Base-by-base conservation (phyloP, 2,329 filamentous ascomycete species). In the Colletotrichum sp. region DNA sequence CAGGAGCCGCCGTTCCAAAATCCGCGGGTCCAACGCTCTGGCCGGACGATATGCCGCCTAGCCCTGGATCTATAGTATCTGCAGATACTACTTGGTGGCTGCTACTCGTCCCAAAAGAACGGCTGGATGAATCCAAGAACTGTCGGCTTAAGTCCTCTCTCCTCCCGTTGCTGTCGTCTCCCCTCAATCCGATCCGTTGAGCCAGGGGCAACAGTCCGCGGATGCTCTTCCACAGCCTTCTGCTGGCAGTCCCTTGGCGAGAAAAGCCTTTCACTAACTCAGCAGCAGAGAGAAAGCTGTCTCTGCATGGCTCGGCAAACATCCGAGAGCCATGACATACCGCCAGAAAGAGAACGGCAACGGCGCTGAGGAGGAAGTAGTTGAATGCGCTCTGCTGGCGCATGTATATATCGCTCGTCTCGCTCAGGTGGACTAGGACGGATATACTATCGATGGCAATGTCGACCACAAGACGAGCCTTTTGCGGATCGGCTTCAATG, bases 291-390 rank as follows among this genome's bases (percentile, higher is more conserved):
- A 80, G 77, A 36, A 85, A 85, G 7, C 78, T 82, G 34, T 82
- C 80, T 7, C 82, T 79, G 68, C 83, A 85, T 0, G 80, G 79
- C 13, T 83, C 84, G 6, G 85, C 84, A 70, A 88, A 89, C 1
- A 80, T 81, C 2, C 81, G 80, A 0, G 87, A 86, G 1, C 85
- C 86, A 77, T 89, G 86, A 8, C 87, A 83, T 0, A 89, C 86
- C 1, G 87, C 88, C 0, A 88, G 81, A 52, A 87, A 85, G 1
- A 88, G 77, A 1, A 85, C 81, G 0, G 84, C 84, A 5, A 86
- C 78, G 0, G 85, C 83, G 16, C 84, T 85, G 18, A 86, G 80
- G 9, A 86, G 79, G 44, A 86, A 86, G 70, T 86, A 86, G 74
- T 86, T 85, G 79, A 86, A 86, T 15, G 84, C 84, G 30, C 82